phyloP scores from a whole-genome alignment of 371 early-diverging fungal genomes.

The Mucor circinelloides region DNA sequence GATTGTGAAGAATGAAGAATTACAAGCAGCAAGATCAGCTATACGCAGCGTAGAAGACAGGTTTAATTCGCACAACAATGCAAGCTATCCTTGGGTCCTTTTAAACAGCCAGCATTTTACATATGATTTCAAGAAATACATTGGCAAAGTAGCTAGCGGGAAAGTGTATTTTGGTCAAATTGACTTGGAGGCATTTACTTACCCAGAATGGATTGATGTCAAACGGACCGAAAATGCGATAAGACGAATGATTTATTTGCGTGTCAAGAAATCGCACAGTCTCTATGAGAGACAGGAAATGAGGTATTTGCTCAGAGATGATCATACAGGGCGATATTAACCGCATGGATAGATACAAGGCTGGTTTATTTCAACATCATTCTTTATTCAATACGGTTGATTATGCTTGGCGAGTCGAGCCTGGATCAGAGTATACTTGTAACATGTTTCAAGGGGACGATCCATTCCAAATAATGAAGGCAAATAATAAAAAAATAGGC shows the following conservation, averaged over 20 bases:
- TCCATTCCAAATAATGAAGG: constrained; percentile 82
- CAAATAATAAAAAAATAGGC: constrained; percentile 81
- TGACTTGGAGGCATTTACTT: constrained; percentile 44
- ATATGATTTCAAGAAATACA: constrained; percentile 35
- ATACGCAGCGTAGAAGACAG: constrained; percentile 53
- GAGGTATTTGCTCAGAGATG: constrained; percentile 14
- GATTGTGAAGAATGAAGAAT: constrained; percentile 37
- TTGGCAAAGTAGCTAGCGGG: constrained; percentile 28
- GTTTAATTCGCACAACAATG: constrained; percentile 34
- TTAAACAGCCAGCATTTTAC: constrained; percentile 43
- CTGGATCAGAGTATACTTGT: constrained; percentile 84
- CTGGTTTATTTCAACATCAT: constrained; percentile 87
- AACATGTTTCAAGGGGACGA: constrained; percentile 71
- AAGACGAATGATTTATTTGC: constrained; percentile 8
- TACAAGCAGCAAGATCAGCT: constrained; percentile 33
- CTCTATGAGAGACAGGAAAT: constrained; percentile 25
- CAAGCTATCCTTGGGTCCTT: constrained; percentile 55
- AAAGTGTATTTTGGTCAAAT: constrained; percentile 46
- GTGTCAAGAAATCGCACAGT: constrained; percentile 22
- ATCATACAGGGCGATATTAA: neutral
- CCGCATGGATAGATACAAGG: constrained; percentile 61
- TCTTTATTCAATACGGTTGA: constrained; percentile 75
- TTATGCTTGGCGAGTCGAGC: constrained; percentile 96
- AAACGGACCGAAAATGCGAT: constrained; percentile 30
- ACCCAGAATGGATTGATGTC: constrained; percentile 54